Base-by-base conservation (phyloP, 2,329 filamentous ascomycete genomes). In the Monilinia laxa region DNA sequence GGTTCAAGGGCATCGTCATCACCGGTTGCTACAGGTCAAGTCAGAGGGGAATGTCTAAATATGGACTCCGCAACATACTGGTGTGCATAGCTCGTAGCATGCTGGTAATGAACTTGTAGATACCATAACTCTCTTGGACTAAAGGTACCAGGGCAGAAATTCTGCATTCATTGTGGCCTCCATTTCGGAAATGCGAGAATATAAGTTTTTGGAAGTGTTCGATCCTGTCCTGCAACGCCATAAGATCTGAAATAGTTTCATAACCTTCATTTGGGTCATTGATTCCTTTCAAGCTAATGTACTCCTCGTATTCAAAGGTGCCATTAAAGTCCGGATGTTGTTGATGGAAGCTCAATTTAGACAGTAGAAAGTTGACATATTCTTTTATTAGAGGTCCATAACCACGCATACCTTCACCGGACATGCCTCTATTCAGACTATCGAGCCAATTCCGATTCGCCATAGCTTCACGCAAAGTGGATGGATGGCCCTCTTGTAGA, bases 71-170 rank as follows among this genome's bases (percentile, higher is more conserved):
- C n/a, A 49, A 80, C 89, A 76, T 82, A 93, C 91, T 93, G 3
- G 91, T 94, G 78, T 99, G 94, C 93, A 99, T 97, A 20, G 95
- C 95, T 66, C 95, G 87, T 69, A 99, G 81, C 95, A 99, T 99
- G 89, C 95, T 99, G 0, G 95, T 99, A 71, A 97, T 93, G 78
- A 99, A 99, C 80, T 98, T 98, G 84, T 99, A 99, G 73, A 99
- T 98, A 58, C 95, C 95, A 79, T 98, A 99, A 77, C 93, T 98
- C 81, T 99, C 95, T 77, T 97, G 92, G 3, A 99, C 95, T 54
- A 99, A 82, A 2, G 93, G 92, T 28, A 98, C 93, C 64, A 99
- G 81, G 1, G 95, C 92, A 18, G 94, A 96, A 75, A 99, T 99
- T 69, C 94, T 87, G 78, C 94, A 98, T 78, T 99, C 95, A 75